Percentiles rank a stretch among this genome's conserved stretches.
These are phyloP conservation scores for Elymus sibiricus DNA, from an alignment of 176 grass and related monocot genomes.

Conservation along the genomic window DNA sequence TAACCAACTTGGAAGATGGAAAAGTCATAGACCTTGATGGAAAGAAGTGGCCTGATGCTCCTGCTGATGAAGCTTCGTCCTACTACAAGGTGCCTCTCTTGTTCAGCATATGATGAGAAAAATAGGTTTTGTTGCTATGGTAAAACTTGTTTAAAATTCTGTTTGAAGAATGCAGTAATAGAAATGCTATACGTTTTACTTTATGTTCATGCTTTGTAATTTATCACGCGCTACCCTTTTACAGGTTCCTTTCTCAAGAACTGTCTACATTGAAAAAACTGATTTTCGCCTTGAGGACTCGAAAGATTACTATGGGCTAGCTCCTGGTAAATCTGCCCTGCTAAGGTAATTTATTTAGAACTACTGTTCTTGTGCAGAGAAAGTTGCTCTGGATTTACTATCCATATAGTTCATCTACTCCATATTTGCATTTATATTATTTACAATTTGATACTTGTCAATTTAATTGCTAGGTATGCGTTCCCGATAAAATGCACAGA, in stretches of 20 bases:
- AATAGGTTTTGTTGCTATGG: neutral
- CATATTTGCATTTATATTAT: neutral
- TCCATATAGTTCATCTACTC: neutral
- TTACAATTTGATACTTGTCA: neutral
- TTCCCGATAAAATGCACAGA: constrained; percentile 97
- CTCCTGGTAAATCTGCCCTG: constrained; percentile 86
- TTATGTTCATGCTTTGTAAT: neutral
- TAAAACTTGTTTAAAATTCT: neutral
- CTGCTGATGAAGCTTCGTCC: constrained; percentile 65
- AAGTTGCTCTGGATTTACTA: constrained; percentile 17
- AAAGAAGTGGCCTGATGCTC: constrained; percentile 97
- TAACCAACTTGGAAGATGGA: constrained; percentile 86
- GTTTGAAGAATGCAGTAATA: neutral
- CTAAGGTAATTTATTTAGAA: constrained; percentile 54
- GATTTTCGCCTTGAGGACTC: constrained; percentile 95
- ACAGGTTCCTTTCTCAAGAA: constrained; percentile 75
- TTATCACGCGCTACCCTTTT: neutral
- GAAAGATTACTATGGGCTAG: constrained; percentile 92
- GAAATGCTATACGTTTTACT: neutral
- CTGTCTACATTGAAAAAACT: constrained; percentile 73
- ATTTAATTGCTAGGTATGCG: constrained; percentile 63
- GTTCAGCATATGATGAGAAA: neutral
- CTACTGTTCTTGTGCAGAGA: constrained; percentile 14
- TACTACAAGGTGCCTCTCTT: constrained; percentile 77
- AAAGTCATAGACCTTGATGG: constrained; percentile 82